Evolutionary conservation across 371 early-diverging fungal genomes (phyloP), one percentile per base, ranked within the genome.

Genomic region (Zychaea mexicana): DNA sequence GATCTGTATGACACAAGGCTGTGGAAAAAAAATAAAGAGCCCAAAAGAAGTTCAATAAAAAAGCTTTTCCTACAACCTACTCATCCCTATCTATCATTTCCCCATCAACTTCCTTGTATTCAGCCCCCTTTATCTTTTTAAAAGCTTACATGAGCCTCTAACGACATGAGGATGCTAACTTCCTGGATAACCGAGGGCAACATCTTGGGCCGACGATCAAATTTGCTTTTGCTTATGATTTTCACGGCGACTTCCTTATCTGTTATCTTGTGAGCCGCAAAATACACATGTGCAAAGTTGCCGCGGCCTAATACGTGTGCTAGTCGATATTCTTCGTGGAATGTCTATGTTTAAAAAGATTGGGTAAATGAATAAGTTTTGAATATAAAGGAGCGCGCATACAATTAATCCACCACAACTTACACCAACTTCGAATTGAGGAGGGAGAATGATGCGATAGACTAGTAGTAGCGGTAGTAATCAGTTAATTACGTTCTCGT

Each of bases 151-250:
- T 94, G 93, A 13, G 64, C 60, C 22, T 85, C 74, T 19, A 94
- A 72, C 0, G 84, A 79, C 83, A 89, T 90, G 62, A 93, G 72
- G 33, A 93, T 88, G 3, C 84, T 72, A 42, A 91, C 86, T 65
- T 95, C 95, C 22, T 84, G 76, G 15, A 85, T 77, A 9, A 92
- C 72, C 54, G 89, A 89, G 60, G 82, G 68, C 15, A 85, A 67
- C 47, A 86, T 72, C 68, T 86, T 91, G 42, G 80, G 78, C 57
- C 66, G 72, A 31, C 61, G 38, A 8, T 39, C 65, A 67, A 84
- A 78, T 22, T 76, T 67, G 45, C 47, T 47, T 38, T 89, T 89
- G 57, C 80, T 72, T 22, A 92, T 83, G 19, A 88, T 76, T 60
- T 92, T 91, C 61, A 89, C 89, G 0, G 92, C 92, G 10, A 79